phyloP scores from a whole-genome alignment of 2,329 filamentous ascomycete genomes.

The Penicillium rolfsii region DNA sequence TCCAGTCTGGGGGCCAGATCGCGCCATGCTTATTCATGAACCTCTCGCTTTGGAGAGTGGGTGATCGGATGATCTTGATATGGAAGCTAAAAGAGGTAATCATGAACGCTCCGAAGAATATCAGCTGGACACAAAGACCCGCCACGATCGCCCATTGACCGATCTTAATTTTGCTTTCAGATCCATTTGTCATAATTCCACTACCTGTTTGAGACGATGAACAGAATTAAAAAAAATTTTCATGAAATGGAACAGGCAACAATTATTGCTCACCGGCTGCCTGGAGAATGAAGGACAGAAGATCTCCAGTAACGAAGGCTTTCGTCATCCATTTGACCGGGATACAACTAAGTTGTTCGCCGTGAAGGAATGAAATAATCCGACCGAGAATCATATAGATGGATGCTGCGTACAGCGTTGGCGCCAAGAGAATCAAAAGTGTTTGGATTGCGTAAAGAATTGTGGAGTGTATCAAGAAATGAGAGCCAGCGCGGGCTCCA shows the following conservation, averaged over 20 bases:
- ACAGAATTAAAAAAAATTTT: neutral
- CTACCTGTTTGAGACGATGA: conserved; percentile 1
- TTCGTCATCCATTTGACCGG: conserved; percentile 50
- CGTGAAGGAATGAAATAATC: conserved; percentile 46
- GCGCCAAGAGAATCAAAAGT: conserved; percentile 52
- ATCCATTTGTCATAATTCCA: conserved; percentile 13
- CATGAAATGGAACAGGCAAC: no score
- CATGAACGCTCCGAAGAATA: conserved; percentile 26
- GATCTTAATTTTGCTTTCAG: conserved; percentile 1
- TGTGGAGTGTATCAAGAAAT: conserved; percentile 18
- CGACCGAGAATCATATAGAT: conserved; percentile 55
- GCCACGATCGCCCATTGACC: conserved; percentile 24
- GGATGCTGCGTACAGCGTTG: conserved; percentile 53
- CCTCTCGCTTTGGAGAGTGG: neutral
- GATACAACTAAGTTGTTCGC: conserved; percentile 48
- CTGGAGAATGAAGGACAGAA: conserved; percentile 53
- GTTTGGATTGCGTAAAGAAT: conserved; percentile 46
- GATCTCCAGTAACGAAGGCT: conserved; percentile 53
- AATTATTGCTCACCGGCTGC: conserved; percentile 20
- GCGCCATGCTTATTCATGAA: neutral
- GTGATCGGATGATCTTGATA: conserved; percentile 10
- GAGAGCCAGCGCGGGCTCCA: conserved; percentile 18
- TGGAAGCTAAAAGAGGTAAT: conserved; percentile 22
- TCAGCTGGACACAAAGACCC: conserved; percentile 25
- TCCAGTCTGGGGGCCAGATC: neutral